Evolutionary conservation across 768 basidiomycete genomes (phyloP).

Genomic region (Lenzites betulinus): DNA sequence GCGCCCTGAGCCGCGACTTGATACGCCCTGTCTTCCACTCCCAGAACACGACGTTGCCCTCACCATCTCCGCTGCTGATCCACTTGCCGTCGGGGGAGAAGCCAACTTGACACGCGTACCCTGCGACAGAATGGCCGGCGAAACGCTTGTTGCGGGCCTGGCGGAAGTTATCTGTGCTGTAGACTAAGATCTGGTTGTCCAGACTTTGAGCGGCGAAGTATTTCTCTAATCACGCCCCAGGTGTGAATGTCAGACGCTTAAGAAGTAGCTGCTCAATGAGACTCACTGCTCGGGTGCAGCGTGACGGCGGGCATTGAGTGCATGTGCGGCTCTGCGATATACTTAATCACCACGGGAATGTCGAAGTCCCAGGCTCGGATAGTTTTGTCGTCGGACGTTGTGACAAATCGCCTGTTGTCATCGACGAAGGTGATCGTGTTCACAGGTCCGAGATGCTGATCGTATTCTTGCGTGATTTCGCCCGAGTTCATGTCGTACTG

Average conservation of each 20-base stretch:
- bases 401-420: slow-evolving; percentile 95
- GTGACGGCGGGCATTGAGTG: slow-evolving; percentile 99
- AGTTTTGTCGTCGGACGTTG: slow-evolving; percentile 98
- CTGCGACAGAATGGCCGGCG: slow-evolving; percentile 94
- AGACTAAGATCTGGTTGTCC: slow-evolving; percentile 97
- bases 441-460: slow-evolving; percentile 97
- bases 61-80: slow-evolving; percentile 95
- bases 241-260: not conserved
- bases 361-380: slow-evolving; percentile 99
- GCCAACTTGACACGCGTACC: slow-evolving; percentile 95
- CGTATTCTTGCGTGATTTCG: slow-evolving; percentile 97
- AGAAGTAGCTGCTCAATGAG: slow-evolving; percentile 6
- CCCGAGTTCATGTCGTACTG: slow-evolving; percentile 95
- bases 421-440: slow-evolving; percentile 99
- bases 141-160: slow-evolving; percentile 99
- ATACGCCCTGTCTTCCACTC: slow-evolving; percentile 99
- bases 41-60: slow-evolving; percentile 97
- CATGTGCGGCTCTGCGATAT: slow-evolving; percentile 99
- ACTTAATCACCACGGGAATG: slow-evolving; percentile 99
- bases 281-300: slow-evolving; percentile 90
- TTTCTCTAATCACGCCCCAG: slow-evolving; percentile 57
- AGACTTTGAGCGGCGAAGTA: slow-evolving; percentile 97
- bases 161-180: slow-evolving; percentile 97
- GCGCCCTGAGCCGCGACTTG: slow-evolving; percentile 85
- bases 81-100: slow-evolving; percentile 99